A percentile compares a stretch with the other conserved stretches of the same genome.
Conservation (phyloP, 2,329 filamentous ascomycete species). For the Verticillium zaregamsianum region DNA sequence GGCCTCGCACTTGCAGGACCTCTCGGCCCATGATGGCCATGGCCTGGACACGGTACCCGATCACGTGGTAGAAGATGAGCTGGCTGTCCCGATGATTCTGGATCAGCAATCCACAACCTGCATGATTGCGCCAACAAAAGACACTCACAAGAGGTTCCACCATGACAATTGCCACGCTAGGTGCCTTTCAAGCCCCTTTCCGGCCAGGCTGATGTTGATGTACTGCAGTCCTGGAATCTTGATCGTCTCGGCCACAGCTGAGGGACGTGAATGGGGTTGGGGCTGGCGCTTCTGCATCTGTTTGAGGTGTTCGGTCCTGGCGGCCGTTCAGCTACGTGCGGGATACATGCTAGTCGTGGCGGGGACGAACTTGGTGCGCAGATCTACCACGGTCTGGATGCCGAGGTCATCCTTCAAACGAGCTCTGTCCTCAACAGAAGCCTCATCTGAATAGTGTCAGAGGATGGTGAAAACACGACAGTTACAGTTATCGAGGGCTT, state of each 20-base stretch:
- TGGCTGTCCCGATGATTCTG: conserved; percentile 34
- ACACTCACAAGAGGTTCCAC: conserved; percentile 56
- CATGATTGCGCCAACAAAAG: no score
- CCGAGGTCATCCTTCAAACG: conserved; percentile 55
- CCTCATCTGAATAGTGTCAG: conserved; percentile 52
- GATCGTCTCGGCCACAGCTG: conserved; percentile 41
- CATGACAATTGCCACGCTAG: conserved; percentile 66
- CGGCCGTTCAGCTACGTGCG: neutral
- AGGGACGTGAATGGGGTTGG: neutral
- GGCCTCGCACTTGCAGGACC: conserved; percentile 68
- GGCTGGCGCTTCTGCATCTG: conserved; percentile 53
- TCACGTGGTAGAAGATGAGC: conserved; percentile 57
- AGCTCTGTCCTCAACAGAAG: conserved; percentile 59
- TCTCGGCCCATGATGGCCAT: conserved; percentile 65
- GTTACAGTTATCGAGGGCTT: neutral
- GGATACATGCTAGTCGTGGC: neutral
- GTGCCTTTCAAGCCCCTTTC: conserved; percentile 63
- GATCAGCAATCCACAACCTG: neutral
- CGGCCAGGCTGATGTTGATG: conserved; percentile 68
- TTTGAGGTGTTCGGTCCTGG: conserved; percentile 68
- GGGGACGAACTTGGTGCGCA: conserved; percentile 61
- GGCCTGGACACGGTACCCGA: conserved; percentile 65
- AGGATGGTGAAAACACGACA: neutral
- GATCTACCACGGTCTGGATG: conserved; percentile 71
- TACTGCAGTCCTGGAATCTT: conserved; percentile 63